phyloP scores from a whole-genome alignment of 2,329 filamentous ascomycete species.

The Paraphaeosphaeria sporulosa region DNA sequence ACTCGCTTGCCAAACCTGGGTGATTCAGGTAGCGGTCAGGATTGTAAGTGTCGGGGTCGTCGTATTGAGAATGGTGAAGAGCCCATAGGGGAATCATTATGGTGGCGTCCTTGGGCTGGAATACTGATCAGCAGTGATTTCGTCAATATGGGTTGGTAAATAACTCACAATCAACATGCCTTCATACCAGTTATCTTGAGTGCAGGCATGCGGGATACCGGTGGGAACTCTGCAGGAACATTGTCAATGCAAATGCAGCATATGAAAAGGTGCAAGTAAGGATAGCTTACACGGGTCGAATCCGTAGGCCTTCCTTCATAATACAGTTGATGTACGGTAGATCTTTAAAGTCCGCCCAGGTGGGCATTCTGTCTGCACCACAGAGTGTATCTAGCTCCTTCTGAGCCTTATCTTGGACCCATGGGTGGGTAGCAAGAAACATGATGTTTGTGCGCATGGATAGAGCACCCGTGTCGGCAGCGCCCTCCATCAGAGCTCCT shows the following conservation, averaged over 20 bases:
- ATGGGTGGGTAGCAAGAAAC: slow-evolving; percentile 32
- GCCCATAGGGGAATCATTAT: slow-evolving; percentile 41
- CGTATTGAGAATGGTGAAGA: slow-evolving; percentile 26
- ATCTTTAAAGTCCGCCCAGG: slow-evolving; percentile 31
- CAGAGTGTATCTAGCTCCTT: slow-evolving; percentile 30
- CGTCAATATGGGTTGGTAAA: not conserved
- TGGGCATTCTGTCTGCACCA: slow-evolving; percentile 26
- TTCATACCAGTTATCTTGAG: slow-evolving; percentile 37
- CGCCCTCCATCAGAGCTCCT: slow-evolving; percentile 29
- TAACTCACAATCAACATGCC: slow-evolving; percentile 37
- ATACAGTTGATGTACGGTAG: slow-evolving; percentile 41
- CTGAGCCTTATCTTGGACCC: slow-evolving; percentile 31
- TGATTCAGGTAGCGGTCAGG: slow-evolving; percentile 46
- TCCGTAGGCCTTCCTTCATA: slow-evolving; percentile 37
- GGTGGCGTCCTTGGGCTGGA: slow-evolving; percentile 34
- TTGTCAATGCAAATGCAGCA: slow-evolving; percentile 3
- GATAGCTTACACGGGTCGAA: slow-evolving; percentile 34
- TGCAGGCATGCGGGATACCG: slow-evolving; percentile 33
- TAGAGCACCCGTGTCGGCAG: slow-evolving; percentile 30
- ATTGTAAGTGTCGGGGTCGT: slow-evolving; percentile 42
- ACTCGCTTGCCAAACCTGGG: slow-evolving; percentile 45
- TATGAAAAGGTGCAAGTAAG: not conserved
- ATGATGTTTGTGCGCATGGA: slow-evolving; percentile 30
- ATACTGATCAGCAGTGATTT: slow-evolving; percentile 6
- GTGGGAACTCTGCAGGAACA: slow-evolving; percentile 27